phyloP scores from a whole-genome alignment of 805 yeast species.

The Candida schatavii region DNA sequence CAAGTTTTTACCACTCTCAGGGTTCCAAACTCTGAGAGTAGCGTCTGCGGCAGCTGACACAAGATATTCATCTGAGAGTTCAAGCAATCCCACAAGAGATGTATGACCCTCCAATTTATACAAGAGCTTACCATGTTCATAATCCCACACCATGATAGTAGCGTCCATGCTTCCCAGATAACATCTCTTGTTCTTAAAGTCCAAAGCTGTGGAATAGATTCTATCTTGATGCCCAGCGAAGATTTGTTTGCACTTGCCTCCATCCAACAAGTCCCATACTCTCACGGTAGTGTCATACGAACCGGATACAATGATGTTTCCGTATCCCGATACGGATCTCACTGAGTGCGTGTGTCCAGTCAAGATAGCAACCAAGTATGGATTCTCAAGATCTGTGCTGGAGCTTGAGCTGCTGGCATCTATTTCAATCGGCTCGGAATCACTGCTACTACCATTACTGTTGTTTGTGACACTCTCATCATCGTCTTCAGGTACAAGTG shows the following conservation, averaged over 20 bases:
- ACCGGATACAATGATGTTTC: conserved; percentile 80
- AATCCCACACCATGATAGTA: conserved; percentile 86
- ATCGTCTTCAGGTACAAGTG: conserved; percentile 42
- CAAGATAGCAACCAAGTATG: conserved; percentile 16
- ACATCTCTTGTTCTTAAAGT: conserved; percentile 71
- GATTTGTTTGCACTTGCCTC: conserved; percentile 69
- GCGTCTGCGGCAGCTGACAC: conserved; percentile 97
- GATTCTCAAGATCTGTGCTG: conserved; percentile 11
- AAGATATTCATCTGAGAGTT: conserved; percentile 68
- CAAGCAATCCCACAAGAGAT: conserved; percentile 83
- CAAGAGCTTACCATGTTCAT: conserved; percentile 68
- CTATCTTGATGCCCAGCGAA: conserved; percentile 82
- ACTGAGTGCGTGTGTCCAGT: conserved; percentile 70
- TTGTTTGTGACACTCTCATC: conserved; percentile 35
- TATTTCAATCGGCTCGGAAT: background rate
- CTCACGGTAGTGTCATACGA: conserved; percentile 87
- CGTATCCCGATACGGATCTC: conserved; percentile 83
- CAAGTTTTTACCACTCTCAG: conserved; percentile 63
- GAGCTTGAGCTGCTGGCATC: background rate
- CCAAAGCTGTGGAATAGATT: conserved; percentile 86
- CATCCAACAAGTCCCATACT: conserved; percentile 80
- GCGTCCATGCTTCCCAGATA: conserved; percentile 91
- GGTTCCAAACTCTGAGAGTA: conserved; percentile 90
- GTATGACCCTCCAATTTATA: conserved; percentile 82
- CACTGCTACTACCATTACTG: conserved; percentile 15